Evolutionary conservation across 768 basidiomycete genomes (phyloP).

Genomic region (Jaapia argillacea): DNA sequence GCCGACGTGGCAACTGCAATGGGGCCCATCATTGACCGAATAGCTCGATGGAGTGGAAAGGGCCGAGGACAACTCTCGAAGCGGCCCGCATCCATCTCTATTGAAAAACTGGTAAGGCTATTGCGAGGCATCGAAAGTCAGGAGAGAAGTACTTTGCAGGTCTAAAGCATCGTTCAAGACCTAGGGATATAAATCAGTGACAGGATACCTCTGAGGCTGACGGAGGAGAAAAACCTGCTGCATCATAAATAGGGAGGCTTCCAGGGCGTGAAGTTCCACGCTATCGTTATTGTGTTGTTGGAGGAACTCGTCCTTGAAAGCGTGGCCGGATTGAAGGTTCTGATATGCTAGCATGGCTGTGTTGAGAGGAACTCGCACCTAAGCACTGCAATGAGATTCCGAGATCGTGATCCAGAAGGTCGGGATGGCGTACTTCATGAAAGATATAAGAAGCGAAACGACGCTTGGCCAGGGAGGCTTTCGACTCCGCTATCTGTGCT

Average conservation of each 20-base stretch:
- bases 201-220: no score
- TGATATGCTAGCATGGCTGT: no score
- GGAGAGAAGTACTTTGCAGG: conserved; percentile 14
- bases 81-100: conserved; percentile 29
- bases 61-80: conserved; percentile 32
- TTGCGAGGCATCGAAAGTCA: not conserved
- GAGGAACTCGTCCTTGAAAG: conserved; percentile 19
- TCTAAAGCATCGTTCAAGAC: conserved; percentile 27
- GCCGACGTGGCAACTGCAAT: conserved; percentile 14
- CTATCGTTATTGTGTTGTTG: conserved; percentile 13
- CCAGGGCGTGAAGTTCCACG: conserved; percentile 33
- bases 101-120: not conserved
- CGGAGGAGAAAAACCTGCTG: no score
- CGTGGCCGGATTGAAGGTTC: conserved; percentile 30
- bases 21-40: conserved; percentile 17
- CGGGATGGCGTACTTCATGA: conserved; percentile 39
- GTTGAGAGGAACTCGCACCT: conserved; percentile 22
- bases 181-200: no score
- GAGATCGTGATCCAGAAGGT: conserved; percentile 21
- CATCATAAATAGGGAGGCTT: conserved; percentile 29
- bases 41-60: conserved; percentile 24
- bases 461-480: conserved; percentile 22
- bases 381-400: not conserved
- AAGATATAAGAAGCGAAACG: no score
- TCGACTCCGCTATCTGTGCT: conserved; percentile 32